These are phyloP conservation scores for Protea cynaroides DNA, from an alignment of 164 flowering plant species.

Conservation along the genomic window DNA sequence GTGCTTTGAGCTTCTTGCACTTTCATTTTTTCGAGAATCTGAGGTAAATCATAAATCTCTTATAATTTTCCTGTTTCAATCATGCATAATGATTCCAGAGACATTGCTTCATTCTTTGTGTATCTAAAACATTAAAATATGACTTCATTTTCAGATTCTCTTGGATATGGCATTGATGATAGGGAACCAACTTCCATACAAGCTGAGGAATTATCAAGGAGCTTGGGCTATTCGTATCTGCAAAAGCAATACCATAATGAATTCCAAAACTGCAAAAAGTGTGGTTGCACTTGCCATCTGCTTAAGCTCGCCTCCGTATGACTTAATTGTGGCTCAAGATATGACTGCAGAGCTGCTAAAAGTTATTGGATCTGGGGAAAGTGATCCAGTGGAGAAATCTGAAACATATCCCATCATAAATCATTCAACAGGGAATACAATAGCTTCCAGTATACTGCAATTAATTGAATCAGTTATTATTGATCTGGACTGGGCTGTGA, in stretches of 20 bases:
- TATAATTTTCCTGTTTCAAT: background rate
- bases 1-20: conserved; percentile 48
- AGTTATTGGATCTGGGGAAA: conserved; percentile 40
- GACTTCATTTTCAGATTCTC: conserved; percentile 37
- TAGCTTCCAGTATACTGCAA: conserved; percentile 46
- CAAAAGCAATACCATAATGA: conserved; percentile 29
- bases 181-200: conserved; percentile 40
- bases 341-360: conserved; percentile 53
- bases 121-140: conserved; percentile 1
- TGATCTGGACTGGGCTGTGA: conserved; percentile 59
- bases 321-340: conserved; percentile 44
- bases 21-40: conserved; percentile 37
- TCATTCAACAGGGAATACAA: conserved; percentile 39
- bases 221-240: conserved; percentile 49
- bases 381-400: conserved; percentile 33
- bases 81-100: too few species aligned
- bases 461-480: conserved; percentile 36
- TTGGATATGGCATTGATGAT: conserved; percentile 50
- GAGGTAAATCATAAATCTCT: conserved; percentile 41
- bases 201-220: conserved; percentile 44
- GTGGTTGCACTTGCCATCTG: conserved; percentile 38
- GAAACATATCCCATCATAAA: conserved; percentile 52
- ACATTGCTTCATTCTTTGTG: background rate
- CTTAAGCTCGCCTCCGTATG: conserved; percentile 48
- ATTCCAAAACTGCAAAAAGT: conserved; percentile 47